Base-by-base conservation (phyloP, 1,284 basidiomycete species). In the Moesziomyces sp. region DNA sequence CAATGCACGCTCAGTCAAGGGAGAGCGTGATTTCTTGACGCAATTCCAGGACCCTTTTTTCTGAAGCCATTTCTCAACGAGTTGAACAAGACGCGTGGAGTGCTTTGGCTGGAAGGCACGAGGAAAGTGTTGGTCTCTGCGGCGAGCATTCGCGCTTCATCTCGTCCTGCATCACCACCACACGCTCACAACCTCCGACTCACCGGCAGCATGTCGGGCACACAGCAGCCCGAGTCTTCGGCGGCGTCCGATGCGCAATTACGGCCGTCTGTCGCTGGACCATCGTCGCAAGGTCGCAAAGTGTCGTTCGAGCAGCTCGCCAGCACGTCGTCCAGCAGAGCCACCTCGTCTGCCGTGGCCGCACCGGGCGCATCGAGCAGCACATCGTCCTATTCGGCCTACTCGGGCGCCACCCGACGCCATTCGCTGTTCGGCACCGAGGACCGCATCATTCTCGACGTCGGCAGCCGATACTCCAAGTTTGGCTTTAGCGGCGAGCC, bases 401-500 rank as follows among this genome's bases (percentile, higher is more conserved):
- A 73, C 47, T 58, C 59, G 19, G 54, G 57, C 10, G 64, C 51
- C 7, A 73, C 70, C 16, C 70, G 70, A 18, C 56, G 70, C 9
- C 76, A 78, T 45, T 78, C 76, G 16, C 62, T 78, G 1, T 78
- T 76, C 24, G 76, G 76, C 50, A 78, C 68, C 19, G 78, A 80
- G 13, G 78, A 80, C 56, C 53, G 74, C 21, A 48, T 83, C 56
- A 75, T 83, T 6, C 64, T 83, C 35, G 80, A 83, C 49, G 59
- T 83, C 38, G 81, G 81, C 53, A 69, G 66, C 21, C 52, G 74
- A 19, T 71, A 78, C 42, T 69, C 70, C 62, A 82, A 80, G 63
- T 60, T 77, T 42, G 81, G 81, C 13, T 74, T 81, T 57, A 71
- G 72, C 24, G 80, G 78, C 18, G 81, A 83, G 46, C 66, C 76